Conservation (phyloP, 108 stramenopile species). For the Parietichytrium sp. region DNA sequence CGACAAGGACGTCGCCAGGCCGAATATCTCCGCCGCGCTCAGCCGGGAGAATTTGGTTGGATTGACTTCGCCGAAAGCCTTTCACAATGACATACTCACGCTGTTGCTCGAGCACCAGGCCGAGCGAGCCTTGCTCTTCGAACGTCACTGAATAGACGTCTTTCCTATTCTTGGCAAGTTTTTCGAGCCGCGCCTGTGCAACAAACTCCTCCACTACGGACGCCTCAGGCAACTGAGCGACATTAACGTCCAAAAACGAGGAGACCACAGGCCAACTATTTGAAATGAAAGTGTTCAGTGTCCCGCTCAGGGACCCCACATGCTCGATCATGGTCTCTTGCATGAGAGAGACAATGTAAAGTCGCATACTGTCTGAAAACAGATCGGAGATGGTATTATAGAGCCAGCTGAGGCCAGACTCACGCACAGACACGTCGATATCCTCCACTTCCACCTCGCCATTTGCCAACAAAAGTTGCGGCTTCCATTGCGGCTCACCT, state of each 20-base stretch:
- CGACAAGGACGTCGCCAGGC: not conserved
- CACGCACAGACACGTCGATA: not conserved
- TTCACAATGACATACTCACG: conserved; percentile 34
- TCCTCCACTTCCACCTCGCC: not conserved
- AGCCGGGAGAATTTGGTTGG: not conserved
- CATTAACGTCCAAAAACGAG: not conserved
- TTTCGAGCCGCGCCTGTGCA: not conserved
- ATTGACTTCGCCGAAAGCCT: not conserved
- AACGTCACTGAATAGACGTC: not conserved
- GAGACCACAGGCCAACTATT: conserved; percentile 6
- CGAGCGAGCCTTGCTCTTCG: not conserved
- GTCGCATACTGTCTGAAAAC: conserved; percentile 13
- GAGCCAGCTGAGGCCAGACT: not conserved
- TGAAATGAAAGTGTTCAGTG: not conserved
- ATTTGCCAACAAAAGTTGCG: not conserved
- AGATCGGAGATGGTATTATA: conserved; percentile 11
- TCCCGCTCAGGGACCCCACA: not conserved
- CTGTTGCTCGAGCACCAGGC: not conserved
- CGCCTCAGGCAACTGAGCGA: not conserved
- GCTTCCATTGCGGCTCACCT: not conserved
- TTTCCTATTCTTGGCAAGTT: not conserved
- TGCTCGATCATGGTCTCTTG: not conserved
- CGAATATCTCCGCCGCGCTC: conserved; percentile 6
- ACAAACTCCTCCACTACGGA: not conserved
- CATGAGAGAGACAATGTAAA: conserved; percentile 18